Conservation (phyloP, 257 asterid genomes). For the Ajuga chamaepitys region DNA sequence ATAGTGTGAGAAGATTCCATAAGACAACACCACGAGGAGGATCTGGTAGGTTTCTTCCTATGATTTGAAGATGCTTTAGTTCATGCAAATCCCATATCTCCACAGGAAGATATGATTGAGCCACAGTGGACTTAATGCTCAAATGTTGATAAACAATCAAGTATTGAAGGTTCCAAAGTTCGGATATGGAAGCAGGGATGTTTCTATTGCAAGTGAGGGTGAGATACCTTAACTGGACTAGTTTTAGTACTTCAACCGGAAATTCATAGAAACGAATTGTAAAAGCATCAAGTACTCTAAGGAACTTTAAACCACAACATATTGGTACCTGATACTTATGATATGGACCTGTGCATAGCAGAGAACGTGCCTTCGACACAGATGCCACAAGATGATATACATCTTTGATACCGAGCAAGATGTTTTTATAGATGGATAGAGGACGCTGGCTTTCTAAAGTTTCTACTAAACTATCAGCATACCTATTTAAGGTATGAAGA, state of each 20-base stretch:
- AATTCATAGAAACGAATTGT: background rate
- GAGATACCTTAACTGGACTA: background rate
- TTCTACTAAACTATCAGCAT: background rate
- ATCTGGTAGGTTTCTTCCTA: background rate
- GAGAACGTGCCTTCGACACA: background rate
- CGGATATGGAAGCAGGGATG: background rate
- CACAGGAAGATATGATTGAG: background rate
- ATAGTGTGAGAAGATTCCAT: background rate
- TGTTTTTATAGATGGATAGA: background rate
- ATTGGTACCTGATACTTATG: background rate
- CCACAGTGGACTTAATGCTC: background rate
- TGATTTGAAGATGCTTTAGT: background rate
- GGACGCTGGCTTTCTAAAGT: background rate
- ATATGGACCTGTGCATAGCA: background rate
- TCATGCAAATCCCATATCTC: conserved; percentile 1
- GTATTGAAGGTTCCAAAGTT: background rate
- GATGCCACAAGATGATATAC: background rate
- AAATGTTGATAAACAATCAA: background rate
- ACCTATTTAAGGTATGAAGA: background rate
- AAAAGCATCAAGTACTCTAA: background rate
- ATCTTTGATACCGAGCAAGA: background rate
- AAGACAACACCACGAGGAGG: background rate
- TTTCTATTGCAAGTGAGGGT: background rate
- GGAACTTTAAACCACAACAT: background rate
- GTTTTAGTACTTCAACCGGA: background rate